Percentiles rank a stretch among this genome's conserved stretches.
phyloP scores from a whole-genome alignment of 2,329 filamentous ascomycete species.

The Alternaria angustiovoidea region DNA sequence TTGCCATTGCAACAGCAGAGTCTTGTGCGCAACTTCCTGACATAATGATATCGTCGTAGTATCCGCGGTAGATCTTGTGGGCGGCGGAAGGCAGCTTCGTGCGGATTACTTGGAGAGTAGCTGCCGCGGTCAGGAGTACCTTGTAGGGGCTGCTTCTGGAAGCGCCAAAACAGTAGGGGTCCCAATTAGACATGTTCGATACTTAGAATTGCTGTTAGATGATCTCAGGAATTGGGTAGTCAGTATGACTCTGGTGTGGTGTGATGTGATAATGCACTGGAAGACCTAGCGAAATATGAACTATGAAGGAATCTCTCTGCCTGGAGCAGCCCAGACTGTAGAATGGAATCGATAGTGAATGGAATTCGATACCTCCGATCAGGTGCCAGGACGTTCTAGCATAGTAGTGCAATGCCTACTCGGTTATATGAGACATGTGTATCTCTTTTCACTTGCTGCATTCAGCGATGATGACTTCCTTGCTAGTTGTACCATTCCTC shows the following conservation, averaged over 20 bases:
- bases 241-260: neutral
- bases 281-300: neutral
- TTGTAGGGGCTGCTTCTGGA: neutral
- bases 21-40: neutral
- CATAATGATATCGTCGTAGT: constrained; percentile 1
- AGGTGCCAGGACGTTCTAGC: neutral
- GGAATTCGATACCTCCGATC: neutral
- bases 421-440: neutral
- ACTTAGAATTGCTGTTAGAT: neutral
- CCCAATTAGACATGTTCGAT: neutral
- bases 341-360: neutral
- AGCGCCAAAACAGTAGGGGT: neutral
- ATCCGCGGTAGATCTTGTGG: neutral
- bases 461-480: neutral
- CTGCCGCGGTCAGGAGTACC: neutral
- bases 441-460: neutral
- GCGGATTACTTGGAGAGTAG: neutral
- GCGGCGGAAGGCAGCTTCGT: neutral
- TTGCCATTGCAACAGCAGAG: neutral
- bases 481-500: neutral
- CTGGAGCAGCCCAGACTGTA: neutral
- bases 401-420: neutral
- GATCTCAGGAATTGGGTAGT: accelerated
- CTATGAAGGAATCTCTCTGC: neutral
- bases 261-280: neutral